These are phyloP conservation scores for Excoecaria agallocha DNA, from an alignment of 345 rosid species.

Conservation along the genomic window DNA sequence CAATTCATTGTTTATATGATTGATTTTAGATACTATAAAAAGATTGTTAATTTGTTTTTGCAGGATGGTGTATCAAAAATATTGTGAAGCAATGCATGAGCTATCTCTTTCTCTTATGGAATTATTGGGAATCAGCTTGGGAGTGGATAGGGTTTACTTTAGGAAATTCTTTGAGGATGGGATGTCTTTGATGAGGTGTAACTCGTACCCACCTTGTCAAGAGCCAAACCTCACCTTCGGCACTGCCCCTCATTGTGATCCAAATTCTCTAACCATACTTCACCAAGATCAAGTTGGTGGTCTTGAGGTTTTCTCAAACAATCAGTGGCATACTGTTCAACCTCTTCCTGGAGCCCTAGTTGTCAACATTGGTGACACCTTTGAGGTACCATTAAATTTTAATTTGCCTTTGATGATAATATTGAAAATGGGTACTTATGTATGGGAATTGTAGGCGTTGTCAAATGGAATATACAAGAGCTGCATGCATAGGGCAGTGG, in stretches of 20 bases:
- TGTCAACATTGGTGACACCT: slow-evolving; percentile 60
- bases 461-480: slow-evolving; percentile 50
- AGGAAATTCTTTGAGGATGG: slow-evolving; percentile 39
- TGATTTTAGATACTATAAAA: too few relatives aligned
- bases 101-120: slow-evolving; percentile 30
- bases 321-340: slow-evolving; percentile 37
- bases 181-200: slow-evolving; percentile 43
- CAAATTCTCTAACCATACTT: slow-evolving; percentile 43
- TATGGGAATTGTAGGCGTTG: slow-evolving; percentile 31
- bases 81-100: slow-evolving; percentile 34
- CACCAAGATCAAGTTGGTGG: slow-evolving; percentile 59
- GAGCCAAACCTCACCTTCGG: slow-evolving; percentile 45
- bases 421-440: not conserved
- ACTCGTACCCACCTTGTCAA: slow-evolving; percentile 48
- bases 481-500: slow-evolving; percentile 48
- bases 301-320: slow-evolving; percentile 38
- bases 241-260: slow-evolving; percentile 50
- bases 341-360: slow-evolving; percentile 48
- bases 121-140: slow-evolving; percentile 40
- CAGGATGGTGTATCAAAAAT: slow-evolving; percentile 33
- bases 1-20: too few relatives aligned
- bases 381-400: slow-evolving; percentile 32
- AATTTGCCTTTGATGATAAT: not conserved
- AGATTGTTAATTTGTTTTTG: not conserved
- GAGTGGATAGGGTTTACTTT: slow-evolving; percentile 33